Evolutionary conservation across 495 filamentous ascomycete genomes (phyloP).

Genomic region (Immersiella caudata): DNA sequence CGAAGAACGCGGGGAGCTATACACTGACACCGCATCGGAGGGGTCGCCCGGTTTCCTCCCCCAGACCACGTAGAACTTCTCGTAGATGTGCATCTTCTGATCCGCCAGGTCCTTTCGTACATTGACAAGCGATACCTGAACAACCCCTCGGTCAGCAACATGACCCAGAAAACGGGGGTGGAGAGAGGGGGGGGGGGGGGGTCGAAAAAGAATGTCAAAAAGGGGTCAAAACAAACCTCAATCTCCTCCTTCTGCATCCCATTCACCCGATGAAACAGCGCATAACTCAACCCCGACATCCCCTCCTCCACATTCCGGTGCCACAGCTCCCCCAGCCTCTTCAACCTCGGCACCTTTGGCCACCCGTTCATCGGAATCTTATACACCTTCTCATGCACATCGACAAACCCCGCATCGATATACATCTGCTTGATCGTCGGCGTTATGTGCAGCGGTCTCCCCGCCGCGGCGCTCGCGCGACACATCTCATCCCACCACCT

Average conservation of each 20-base stretch:
- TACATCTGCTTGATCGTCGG: slow-evolving; percentile 35
- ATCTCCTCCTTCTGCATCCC: slow-evolving; percentile 4
- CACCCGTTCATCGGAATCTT: slow-evolving; percentile 53
- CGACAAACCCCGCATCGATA: slow-evolving; percentile 51
- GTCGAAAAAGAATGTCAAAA: background rate
- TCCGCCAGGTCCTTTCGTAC: slow-evolving; percentile 2
- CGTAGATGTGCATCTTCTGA: background rate
- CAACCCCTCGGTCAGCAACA: background rate
- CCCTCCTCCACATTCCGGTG: slow-evolving; percentile 4
- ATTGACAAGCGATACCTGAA: background rate
- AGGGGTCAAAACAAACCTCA: background rate
- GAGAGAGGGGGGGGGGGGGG: too few species aligned
- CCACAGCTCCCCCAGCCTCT: slow-evolving; percentile 48
- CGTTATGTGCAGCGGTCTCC: slow-evolving; percentile 26
- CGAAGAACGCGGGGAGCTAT: background rate
- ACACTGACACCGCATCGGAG: background rate
- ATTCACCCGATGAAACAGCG: slow-evolving; percentile 1
- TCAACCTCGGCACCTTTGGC: slow-evolving; percentile 50
- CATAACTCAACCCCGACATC: slow-evolving; percentile 16
- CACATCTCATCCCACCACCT: slow-evolving; percentile 28
- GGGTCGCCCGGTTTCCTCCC: background rate
- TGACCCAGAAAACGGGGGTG: background rate
- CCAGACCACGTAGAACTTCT: slow-evolving; percentile 7
- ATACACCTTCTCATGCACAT: slow-evolving; percentile 34
- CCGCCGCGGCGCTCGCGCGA: slow-evolving; percentile 24